phyloP scores from a whole-genome alignment of 495 filamentous ascomycete genomes.

The Aspergillus asperescens region DNA sequence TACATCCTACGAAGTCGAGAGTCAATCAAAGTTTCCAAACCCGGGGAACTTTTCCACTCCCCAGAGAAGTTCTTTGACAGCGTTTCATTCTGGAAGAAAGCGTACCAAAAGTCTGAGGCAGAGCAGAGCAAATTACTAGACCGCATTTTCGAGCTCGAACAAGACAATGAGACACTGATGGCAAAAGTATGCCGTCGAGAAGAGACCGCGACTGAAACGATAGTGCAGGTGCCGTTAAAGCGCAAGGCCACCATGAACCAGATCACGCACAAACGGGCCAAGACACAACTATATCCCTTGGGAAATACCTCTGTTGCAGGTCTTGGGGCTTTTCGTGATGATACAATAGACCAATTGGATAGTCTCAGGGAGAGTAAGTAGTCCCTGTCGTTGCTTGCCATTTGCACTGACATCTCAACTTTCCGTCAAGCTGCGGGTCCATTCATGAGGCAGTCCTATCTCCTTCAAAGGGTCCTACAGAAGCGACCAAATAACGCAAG shows the following conservation, averaged over 20 bases:
- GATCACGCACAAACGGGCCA: slow-evolving; percentile 21
- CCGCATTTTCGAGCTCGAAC: slow-evolving; percentile 39
- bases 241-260: slow-evolving; percentile 17
- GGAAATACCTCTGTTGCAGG: background rate
- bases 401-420: background rate
- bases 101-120: slow-evolving; percentile 41
- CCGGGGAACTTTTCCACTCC: slow-evolving; percentile 7
- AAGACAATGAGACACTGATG: slow-evolving; percentile 26
- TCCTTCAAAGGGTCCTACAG: slow-evolving; percentile 30
- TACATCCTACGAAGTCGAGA: slow-evolving; percentile 36
- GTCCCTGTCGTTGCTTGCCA: background rate
- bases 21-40: slow-evolving; percentile 26
- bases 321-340: background rate
- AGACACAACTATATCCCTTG: slow-evolving; percentile 13
- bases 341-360: background rate
- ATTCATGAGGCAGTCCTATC: slow-evolving; percentile 32
- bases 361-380: slow-evolving; percentile 12
- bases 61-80: slow-evolving; percentile 43
- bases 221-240: slow-evolving; percentile 19
- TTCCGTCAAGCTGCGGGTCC: slow-evolving; percentile 13
- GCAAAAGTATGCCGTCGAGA: slow-evolving; percentile 17
- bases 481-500: slow-evolving; percentile 19
- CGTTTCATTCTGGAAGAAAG: slow-evolving; percentile 45
- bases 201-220: background rate
- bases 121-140: slow-evolving; percentile 43